These are phyloP conservation scores for Bifiguratus adelaidae DNA, from an alignment of 192 early-diverging fungal genomes.

Conservation along the genomic window DNA sequence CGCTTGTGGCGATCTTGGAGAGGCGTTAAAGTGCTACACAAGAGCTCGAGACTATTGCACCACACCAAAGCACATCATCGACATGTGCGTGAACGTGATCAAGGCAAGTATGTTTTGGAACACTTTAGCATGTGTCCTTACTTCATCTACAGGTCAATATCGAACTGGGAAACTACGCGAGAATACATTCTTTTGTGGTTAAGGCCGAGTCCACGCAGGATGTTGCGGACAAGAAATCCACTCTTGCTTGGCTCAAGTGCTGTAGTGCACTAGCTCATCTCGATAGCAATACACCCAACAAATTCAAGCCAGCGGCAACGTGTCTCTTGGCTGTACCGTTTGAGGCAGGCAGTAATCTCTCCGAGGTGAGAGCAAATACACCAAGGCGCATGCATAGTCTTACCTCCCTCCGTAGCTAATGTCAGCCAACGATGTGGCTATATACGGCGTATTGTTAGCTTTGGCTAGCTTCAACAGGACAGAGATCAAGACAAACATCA, in stretches of 20 bases:
- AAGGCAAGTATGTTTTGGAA: slow-evolving; percentile 39
- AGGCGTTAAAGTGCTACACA: slow-evolving; percentile 56
- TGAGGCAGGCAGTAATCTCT: slow-evolving; percentile 29
- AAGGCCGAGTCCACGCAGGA: slow-evolving; percentile 58
- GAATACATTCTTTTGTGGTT: slow-evolving; percentile 57
- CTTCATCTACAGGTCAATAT: slow-evolving; percentile 40
- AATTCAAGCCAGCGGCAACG: slow-evolving; percentile 49
- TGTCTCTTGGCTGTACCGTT: slow-evolving; percentile 49
- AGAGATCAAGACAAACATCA: slow-evolving; percentile 57
- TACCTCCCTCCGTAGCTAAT: slow-evolving; percentile 25
- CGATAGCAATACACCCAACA: slow-evolving; percentile 36
- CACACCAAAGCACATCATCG: slow-evolving; percentile 61
- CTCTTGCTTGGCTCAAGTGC: slow-evolving; percentile 49
- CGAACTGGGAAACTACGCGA: slow-evolving; percentile 54
- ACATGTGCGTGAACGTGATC: slow-evolving; percentile 73
- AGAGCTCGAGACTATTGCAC: slow-evolving; percentile 72
- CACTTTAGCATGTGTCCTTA: background rate
- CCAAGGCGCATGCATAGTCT: background rate
- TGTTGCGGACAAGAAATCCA: slow-evolving; percentile 46
- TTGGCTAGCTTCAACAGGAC: slow-evolving; percentile 63
- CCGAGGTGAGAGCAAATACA: slow-evolving; percentile 22
- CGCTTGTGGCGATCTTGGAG: slow-evolving; percentile 51
- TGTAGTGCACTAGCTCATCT: slow-evolving; percentile 55
- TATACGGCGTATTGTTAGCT: slow-evolving; percentile 69
- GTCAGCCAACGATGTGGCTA: slow-evolving; percentile 72